Evolutionary conservation across 495 filamentous ascomycete genomes (phyloP).

Genomic region (Saxophila tyrrhenica): DNA sequence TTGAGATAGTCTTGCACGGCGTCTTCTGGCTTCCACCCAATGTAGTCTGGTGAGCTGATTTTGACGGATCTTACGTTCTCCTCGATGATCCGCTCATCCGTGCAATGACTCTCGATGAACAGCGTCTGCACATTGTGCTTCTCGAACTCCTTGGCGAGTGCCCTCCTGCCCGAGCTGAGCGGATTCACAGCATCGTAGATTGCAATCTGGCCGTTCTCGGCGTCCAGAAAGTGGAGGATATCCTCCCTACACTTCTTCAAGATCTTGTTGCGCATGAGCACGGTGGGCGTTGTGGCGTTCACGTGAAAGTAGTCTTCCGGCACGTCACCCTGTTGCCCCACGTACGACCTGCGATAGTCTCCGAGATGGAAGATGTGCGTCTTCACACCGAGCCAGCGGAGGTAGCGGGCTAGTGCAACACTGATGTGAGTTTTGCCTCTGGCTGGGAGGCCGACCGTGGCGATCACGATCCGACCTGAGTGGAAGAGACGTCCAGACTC

Average conservation of each 20-base stretch:
- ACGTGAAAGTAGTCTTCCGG: constrained; percentile 97
- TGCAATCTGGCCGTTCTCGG: constrained; percentile 95
- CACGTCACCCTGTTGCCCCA: constrained; percentile 74
- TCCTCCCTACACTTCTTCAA: constrained; percentile 95
- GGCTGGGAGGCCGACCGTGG: constrained; percentile 90
- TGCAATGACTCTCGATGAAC: constrained; percentile 92
- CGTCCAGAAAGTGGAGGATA: constrained; percentile 87
- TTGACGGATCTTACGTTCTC: constrained; percentile 97
- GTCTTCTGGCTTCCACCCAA: constrained; percentile 80
- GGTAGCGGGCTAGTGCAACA: constrained; percentile 86
- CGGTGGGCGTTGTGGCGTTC: constrained; percentile 77
- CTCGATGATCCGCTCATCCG: constrained; percentile 84
- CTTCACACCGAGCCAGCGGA: constrained; percentile 97
- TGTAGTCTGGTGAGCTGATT: constrained; percentile 96
- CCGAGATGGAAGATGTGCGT: constrained; percentile 95
- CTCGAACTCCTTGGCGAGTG: constrained; percentile 87
- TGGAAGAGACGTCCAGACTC: constrained; percentile 96
- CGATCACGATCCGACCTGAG: constrained; percentile 91
- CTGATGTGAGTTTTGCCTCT: constrained; percentile 98
- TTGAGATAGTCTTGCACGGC: constrained; percentile 83
- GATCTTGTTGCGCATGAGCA: constrained; percentile 88
- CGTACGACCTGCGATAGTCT: constrained; percentile 86
- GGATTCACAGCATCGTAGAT: constrained; percentile 99
- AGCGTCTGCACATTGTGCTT: constrained; percentile 93
- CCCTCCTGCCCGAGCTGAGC: constrained; percentile 65